Base-by-base conservation (phyloP, 305 asterid species). In the Fraxinus sp. region DNA sequence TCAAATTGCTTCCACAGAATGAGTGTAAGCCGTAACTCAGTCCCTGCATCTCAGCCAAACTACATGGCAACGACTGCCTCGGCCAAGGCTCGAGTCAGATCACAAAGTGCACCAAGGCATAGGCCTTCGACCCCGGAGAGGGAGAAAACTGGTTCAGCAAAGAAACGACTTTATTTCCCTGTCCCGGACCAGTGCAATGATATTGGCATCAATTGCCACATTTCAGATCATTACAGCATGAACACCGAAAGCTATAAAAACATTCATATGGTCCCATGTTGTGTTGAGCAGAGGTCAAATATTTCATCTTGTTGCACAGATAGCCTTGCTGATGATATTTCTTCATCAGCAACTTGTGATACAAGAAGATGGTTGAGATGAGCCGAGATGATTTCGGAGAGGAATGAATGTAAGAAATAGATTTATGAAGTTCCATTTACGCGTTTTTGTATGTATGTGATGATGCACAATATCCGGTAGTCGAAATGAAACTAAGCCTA, bases 61-160 rank as follows among this genome's bases (percentile, higher is more conserved):
- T 95, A 94, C 46, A 94, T 95, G 99, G 92, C 92, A 0, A 88
- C 93, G 55, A 95, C 98, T 13, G 95, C 89, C 72, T 93, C 98
- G 37, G 93, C 98, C 44, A 88, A 78, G 81, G 99, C 97, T 1
- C 87, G 98, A 52, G 89, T 87, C 13, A 91, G 92, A 74, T 88
- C 98, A 16, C 83, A 80, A 0, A 93, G 97, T 84, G 84, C 91
- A 68, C 96, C 97, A 2, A 89, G 93, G 86, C 90, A 79, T 49
- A 91, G 91, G 86, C 83, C 80, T 26, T 74, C 62, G 75, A 92
- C 94, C 80, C 95, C 97, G 0, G 85, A 85, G 30, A 88, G 89
- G 73, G 94, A 86, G 49, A 88, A 73, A 11, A 49, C 57, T 3
- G 80, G 83, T 11, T 35, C 89, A 3, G 87, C 89, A 0, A 94